These are phyloP conservation scores for Podaxis mareebaensis DNA, from an alignment of 768 basidiomycete genomes.

Conservation along the genomic window DNA sequence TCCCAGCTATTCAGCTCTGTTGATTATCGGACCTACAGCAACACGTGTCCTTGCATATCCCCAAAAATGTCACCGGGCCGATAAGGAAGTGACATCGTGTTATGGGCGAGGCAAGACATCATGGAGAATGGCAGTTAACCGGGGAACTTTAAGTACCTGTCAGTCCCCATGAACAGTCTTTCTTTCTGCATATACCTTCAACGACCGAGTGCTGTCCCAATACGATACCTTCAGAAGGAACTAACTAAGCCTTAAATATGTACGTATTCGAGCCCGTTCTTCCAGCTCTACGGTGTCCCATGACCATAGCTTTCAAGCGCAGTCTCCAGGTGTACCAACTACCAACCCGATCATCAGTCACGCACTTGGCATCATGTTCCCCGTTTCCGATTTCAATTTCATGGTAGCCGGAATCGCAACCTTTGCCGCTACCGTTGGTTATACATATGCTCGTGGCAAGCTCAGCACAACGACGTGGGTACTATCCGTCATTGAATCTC, in stretches of 20 bases:
- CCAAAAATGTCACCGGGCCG: constrained; percentile 12
- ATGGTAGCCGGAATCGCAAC: constrained; percentile 59
- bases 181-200: constrained; percentile 3
- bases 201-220: neutral
- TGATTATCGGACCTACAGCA: constrained; percentile 10
- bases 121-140: constrained; percentile 5
- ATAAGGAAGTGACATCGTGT: constrained; percentile 14
- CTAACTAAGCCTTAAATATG: neutral
- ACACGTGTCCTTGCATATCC: constrained; percentile 13
- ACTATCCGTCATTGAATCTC: constrained; percentile 15
- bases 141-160: constrained; percentile 1
- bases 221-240: neutral
- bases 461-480: constrained; percentile 32
- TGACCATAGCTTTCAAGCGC: neutral
- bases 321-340: neutral
- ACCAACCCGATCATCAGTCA: constrained; percentile 4
- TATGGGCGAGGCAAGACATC: constrained; percentile 15
- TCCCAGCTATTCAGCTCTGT: neutral
- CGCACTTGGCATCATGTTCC: constrained; percentile 38
- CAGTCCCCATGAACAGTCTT: neutral
- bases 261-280: neutral
- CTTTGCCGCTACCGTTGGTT: constrained; percentile 60
- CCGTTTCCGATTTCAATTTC: constrained; percentile 53
- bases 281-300: neutral
- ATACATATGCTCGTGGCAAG: constrained; percentile 49